Evolutionary conservation across 2,329 filamentous ascomycete genomes (phyloP), one percentile per base, ranked within the genome.

Genomic region (Botrytis squamosa): DNA sequence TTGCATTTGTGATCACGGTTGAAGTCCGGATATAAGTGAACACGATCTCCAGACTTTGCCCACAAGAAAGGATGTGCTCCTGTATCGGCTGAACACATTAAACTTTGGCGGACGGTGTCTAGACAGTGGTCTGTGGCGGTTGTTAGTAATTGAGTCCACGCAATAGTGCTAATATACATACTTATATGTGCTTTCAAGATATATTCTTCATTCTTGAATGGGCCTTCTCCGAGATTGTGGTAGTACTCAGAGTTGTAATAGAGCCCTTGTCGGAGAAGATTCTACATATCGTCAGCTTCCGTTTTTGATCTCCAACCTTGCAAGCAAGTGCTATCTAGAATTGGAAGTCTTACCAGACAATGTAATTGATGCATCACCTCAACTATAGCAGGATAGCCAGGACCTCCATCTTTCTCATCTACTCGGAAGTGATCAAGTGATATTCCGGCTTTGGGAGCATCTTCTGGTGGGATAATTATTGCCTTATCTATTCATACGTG

Each of bases 181-280:
- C 69, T 71, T 73, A 86, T 83, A 76, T 89, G 87, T n/a, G 83
- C 82, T 22, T 82, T 82, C 29, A 88, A 79, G 38, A 87, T 84
- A 60, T 82, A 82, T 64, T 87, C 84, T 9, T 83, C 81, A 76
- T 88, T 88, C 36, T 77, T 78, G 77, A 88, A 88, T 0, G 85
- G 83, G 0, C 85, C 85, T 72, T 84, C 74, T 16, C 84, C 83
- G 57, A 81, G 79, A 0, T 78, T 77, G 52, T 82, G 81, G 75
- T 88, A 88, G 76, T 88, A 85, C 63, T 86, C 83, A 73, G 85
- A 85, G 77, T 88, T 88, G 80, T 85, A 88, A 77, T 85, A 84
- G 14, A 88, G 80, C 0, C 83, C 80, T 78, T 88, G 84, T 0
- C 86, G 85, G 3, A 89, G 79, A 14, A 88, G 82, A 74, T 88